phyloP scores from a whole-genome alignment of 73 alveolate genomes.

The Paramecium octaurelia region DNA sequence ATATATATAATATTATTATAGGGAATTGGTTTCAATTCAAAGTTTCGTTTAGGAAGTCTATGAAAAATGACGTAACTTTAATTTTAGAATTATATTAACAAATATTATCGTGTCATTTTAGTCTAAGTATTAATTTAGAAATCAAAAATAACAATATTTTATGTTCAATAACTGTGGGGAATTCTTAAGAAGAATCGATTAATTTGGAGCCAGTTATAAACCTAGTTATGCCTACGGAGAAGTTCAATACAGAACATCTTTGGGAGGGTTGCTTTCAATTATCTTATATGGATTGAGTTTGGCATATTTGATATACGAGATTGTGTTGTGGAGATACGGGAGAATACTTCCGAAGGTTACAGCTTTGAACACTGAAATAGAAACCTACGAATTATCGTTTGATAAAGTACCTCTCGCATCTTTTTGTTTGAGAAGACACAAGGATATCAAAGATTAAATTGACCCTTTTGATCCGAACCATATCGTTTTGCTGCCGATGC shows the following conservation, averaged over 20 bases:
- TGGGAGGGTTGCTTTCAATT: background rate
- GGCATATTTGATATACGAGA: background rate
- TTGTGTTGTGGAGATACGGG: background rate
- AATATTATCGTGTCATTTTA: background rate
- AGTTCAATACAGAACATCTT: background rate
- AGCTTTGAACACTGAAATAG: background rate
- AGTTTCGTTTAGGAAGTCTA: background rate
- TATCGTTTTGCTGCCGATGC: background rate
- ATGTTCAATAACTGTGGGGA: background rate
- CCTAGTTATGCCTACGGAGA: background rate
- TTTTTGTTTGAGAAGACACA: background rate
- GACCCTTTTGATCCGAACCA: background rate
- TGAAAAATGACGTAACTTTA: background rate
- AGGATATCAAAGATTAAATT: background rate
- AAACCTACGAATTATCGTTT: background rate
- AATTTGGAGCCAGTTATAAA: constrained; percentile 21
- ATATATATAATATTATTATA: no score
- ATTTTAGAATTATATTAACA: background rate
- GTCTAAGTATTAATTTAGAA: background rate
- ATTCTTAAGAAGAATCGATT: constrained; percentile 14
- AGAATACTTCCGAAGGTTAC: constrained; percentile 15
- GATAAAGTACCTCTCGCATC: background rate
- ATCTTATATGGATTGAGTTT: constrained; percentile 30
- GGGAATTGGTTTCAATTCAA: background rate
- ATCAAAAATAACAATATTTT: background rate